A percentile compares a stretch with the other conserved stretches of the same genome.
These are phyloP conservation scores for Fusarium scirpi DNA, from an alignment of 2,329 filamentous ascomycete genomes.

Conservation along the genomic window DNA sequence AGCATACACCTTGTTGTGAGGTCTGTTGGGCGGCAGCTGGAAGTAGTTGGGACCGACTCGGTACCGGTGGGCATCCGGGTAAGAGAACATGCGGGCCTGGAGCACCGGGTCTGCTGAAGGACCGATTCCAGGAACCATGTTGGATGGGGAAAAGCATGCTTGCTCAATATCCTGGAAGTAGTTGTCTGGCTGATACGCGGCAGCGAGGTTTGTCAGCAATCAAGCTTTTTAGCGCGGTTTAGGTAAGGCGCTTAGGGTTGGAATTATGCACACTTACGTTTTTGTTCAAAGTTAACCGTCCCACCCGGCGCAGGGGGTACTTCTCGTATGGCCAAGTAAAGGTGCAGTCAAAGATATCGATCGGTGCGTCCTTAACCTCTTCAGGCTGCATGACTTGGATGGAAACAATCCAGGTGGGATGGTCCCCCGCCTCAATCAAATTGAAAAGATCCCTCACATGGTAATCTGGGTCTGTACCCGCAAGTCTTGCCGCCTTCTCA, in stretches of 20 bases:
- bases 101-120: conserved; percentile 72
- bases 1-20: conserved; percentile 39
- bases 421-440: conserved; percentile 70
- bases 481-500: conserved; percentile 52
- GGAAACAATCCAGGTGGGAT: conserved; percentile 72
- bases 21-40: conserved; percentile 56
- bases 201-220: too few species aligned
- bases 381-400: conserved; percentile 73
- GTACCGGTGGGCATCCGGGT: conserved; percentile 73
- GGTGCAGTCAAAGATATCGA: conserved; percentile 76
- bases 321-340: conserved; percentile 76
- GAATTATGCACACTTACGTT: conserved; percentile 55
- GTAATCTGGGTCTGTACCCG: conserved; percentile 64
- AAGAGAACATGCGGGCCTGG: conserved; percentile 70
- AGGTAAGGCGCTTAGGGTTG: too few species aligned
- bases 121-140: conserved; percentile 73
- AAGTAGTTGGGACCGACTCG: conserved; percentile 64
- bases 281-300: conserved; percentile 72
- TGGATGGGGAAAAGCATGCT: conserved; percentile 73
- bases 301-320: conserved; percentile 71
- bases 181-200: conserved; percentile 57
- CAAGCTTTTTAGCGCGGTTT: too few species aligned
- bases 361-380: conserved; percentile 70
- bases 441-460: conserved; percentile 52
- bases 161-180: conserved; percentile 79